Evolutionary conservation across 768 basidiomycete genomes (phyloP).

Genomic region (Agaricus sinodeliciosus): DNA sequence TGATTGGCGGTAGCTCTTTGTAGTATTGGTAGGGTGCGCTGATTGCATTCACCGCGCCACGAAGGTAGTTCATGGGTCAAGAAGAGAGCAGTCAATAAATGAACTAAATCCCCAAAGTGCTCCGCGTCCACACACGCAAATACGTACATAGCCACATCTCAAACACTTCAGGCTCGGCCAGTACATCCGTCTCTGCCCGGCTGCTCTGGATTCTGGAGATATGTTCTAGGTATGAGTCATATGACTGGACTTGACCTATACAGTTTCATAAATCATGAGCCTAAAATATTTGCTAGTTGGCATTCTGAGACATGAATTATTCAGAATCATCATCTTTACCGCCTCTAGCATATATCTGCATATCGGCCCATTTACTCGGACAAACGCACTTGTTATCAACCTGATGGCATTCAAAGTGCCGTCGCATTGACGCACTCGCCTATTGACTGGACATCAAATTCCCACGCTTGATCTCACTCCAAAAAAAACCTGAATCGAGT

Average conservation of each 20-base stretch:
- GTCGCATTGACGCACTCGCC: background rate
- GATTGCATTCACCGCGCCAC: slow-evolving; percentile 79
- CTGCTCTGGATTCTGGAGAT: too few species aligned
- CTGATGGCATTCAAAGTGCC: too few species aligned
- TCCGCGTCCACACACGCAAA: slow-evolving; percentile 6
- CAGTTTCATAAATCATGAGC: background rate
- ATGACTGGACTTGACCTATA: background rate
- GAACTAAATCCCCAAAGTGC: background rate
- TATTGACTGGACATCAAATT: background rate
- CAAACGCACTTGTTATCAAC: too few species aligned
- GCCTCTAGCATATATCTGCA: too few species aligned
- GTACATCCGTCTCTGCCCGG: too few species aligned
- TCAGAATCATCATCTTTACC: too few species aligned
- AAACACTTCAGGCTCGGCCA: background rate
- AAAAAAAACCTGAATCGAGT: background rate
- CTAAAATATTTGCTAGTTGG: too few species aligned
- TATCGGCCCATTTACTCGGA: too few species aligned
- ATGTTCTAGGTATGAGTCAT: too few species aligned
- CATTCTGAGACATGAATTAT: too few species aligned
- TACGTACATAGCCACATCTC: background rate
- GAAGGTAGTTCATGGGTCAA: slow-evolving; percentile 74
- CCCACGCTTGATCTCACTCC: background rate
- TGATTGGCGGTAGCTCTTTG: slow-evolving; percentile 78
- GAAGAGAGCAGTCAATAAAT: slow-evolving; percentile 15
- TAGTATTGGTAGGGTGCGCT: slow-evolving; percentile 88